A percentile compares a stretch with the other conserved stretches of the same genome.
phyloP scores from a whole-genome alignment of 2,329 filamentous ascomycete genomes.

The Talaromyces sp. region DNA sequence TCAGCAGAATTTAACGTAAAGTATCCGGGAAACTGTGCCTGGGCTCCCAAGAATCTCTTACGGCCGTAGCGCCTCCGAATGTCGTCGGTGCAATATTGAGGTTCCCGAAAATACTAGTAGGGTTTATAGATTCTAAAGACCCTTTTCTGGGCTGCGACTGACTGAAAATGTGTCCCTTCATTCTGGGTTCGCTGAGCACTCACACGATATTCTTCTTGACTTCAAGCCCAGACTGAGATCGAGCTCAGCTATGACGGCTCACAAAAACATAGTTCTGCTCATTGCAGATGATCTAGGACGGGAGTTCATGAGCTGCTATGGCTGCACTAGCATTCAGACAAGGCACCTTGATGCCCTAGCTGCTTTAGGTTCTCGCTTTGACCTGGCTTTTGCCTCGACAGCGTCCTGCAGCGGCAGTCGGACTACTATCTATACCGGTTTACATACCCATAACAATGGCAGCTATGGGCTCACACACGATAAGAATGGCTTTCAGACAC shows the following conservation, averaged over 20 bases:
- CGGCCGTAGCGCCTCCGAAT: too few species aligned
- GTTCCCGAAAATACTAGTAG: too few species aligned
- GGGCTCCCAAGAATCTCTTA: too few species aligned
- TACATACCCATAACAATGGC: slow-evolving; percentile 48
- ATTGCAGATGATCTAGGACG: slow-evolving; percentile 46
- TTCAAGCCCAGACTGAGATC: not conserved
- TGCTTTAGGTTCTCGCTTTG: slow-evolving; percentile 35
- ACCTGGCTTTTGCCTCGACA: slow-evolving; percentile 20
- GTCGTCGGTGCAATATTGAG: too few species aligned
- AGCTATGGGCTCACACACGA: slow-evolving; percentile 45
- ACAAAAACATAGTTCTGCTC: slow-evolving; percentile 35
- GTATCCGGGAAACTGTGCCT: too few species aligned
- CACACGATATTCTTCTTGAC: not conserved
- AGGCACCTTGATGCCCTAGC: slow-evolving; percentile 45
- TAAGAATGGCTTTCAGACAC: slow-evolving; percentile 44
- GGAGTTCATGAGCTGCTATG: slow-evolving; percentile 37
- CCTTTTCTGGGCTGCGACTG: too few species aligned
- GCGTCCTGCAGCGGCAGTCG: slow-evolving; percentile 50
- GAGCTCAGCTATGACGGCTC: not conserved
- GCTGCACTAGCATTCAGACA: slow-evolving; percentile 25
- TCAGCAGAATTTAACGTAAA: too few species aligned
- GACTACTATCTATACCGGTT: slow-evolving; percentile 49
- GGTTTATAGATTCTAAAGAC: too few species aligned
- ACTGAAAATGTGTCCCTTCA: too few species aligned
- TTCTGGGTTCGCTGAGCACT: not conserved